Evolutionary conservation across 805 yeast species (phyloP).

Genomic region (Lachancea waltii): DNA sequence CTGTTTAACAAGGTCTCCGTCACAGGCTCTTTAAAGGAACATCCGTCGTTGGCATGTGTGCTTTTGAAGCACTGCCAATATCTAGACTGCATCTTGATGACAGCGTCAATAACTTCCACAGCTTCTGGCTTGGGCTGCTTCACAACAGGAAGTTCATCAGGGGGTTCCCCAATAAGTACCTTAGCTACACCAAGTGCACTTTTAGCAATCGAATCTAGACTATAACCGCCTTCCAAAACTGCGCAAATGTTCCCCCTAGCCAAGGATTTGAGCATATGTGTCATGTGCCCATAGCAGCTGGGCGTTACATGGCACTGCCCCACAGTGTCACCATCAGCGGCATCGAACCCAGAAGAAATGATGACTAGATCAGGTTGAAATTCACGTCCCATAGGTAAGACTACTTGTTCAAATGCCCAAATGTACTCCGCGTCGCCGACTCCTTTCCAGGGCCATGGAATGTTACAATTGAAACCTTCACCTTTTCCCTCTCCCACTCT

Average conservation of each 20-base stretch:
- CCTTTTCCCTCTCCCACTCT: slow-evolving; percentile 84
- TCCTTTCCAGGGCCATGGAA: slow-evolving; percentile 91
- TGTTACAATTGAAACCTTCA: slow-evolving; percentile 78
- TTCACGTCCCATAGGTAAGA: slow-evolving; percentile 84
- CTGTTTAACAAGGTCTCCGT: slow-evolving; percentile 31
- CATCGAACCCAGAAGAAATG: slow-evolving; percentile 94
- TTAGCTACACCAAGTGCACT: slow-evolving; percentile 91
- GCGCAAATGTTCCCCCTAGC: slow-evolving; percentile 88
- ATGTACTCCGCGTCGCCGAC: slow-evolving; percentile 94
- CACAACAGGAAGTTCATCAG: slow-evolving; percentile 58
- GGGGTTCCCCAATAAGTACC: slow-evolving; percentile 90
- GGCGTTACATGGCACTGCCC: slow-evolving; percentile 97
- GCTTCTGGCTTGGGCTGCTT: slow-evolving; percentile 67
- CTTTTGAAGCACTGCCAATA: slow-evolving; percentile 77
- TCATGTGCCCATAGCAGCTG: slow-evolving; percentile 93
- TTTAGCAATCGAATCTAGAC: slow-evolving; percentile 80
- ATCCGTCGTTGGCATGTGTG: slow-evolving; percentile 50
- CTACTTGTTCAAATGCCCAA: slow-evolving; percentile 78
- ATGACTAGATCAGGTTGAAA: slow-evolving; percentile 90
- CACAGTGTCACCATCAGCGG: slow-evolving; percentile 95
- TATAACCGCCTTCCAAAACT: slow-evolving; percentile 94
- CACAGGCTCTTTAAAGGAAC: slow-evolving; percentile 33
- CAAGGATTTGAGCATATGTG: slow-evolving; percentile 78
- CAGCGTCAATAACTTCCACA: slow-evolving; percentile 73
- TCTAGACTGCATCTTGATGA: slow-evolving; percentile 68